Base-by-base conservation (phyloP, 768 basidiomycete genomes). In the Hericium erinaceus region DNA sequence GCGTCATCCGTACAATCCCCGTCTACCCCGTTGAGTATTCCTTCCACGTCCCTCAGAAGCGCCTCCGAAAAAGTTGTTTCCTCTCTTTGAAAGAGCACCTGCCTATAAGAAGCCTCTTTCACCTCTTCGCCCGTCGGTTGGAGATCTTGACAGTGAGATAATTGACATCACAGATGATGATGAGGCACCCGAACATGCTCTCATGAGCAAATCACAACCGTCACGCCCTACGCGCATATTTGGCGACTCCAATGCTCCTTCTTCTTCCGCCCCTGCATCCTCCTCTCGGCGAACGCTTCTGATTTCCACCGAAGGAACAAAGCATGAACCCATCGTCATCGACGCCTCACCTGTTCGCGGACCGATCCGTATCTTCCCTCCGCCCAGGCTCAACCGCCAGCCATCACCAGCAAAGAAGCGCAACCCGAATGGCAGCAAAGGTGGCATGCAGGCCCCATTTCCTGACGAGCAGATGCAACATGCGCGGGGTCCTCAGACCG, bases 321-420 rank as follows among this genome's bases (percentile, higher is more conserved):
- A 18, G 22, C 39, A 50, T 11, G 4, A 28, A 12, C 61, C 61
- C 12, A 62, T 62, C 37, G 16, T 58, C 49, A 56, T 62, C 16
- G 59, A 57, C 11, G 56, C 16, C 15, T 61, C 61, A 38, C 57
- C 61, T 38, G 26, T 60, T 41, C 18, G 48, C 20, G 57, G 52
- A 44, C 39, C 7, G 9, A 48, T 56, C 20, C 33, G n/a, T 5
- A 46, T 46, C 20, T 33, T 54, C 46, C 54, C 39, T 15, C 22
- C 46, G 18, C 16, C 20, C 50, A 33, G 10, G 18, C 11, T 11
- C 44, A 7, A 26, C 37, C 16, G 16, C 1, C 16, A 20, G 44
- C n/a, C 49, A 24, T 22, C 26, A 1, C 49, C 20, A 16, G 49
- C 49, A 10, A 18, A 26, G 49, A 33, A 33, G 33, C 33, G 5